phyloP scores from a whole-genome alignment of 2,329 filamentous ascomycete species.

The Aspergillus brunneoviolaceus region DNA sequence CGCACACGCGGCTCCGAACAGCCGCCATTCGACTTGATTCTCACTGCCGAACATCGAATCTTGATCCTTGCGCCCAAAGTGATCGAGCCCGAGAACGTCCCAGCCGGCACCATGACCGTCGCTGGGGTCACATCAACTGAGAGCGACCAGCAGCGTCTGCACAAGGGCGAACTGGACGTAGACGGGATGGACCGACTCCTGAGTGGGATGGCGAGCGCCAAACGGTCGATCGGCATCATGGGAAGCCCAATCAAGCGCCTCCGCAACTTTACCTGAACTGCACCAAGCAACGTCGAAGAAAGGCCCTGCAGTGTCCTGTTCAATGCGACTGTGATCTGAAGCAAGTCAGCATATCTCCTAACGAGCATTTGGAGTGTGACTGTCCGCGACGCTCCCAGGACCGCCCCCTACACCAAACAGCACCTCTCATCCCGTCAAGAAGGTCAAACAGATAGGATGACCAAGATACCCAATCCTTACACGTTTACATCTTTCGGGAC shows the following conservation, averaged over 20 bases:
- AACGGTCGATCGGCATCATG: conserved; percentile 32
- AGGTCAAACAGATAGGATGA: conserved; percentile 12
- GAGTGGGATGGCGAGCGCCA: conserved; percentile 41
- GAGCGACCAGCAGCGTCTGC: conserved; percentile 44
- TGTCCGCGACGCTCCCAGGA: not conserved
- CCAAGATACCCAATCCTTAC: conserved; percentile 30
- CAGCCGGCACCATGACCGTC: conserved; percentile 10
- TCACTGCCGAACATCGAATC: conserved; percentile 43
- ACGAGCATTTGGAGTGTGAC: not conserved
- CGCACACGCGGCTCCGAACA: conserved; percentile 22
- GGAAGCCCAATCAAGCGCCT: conserved; percentile 39
- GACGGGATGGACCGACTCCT: conserved; percentile 50
- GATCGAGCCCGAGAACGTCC: conserved; percentile 25
- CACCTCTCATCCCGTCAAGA: not conserved
- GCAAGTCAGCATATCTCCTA: not conserved
- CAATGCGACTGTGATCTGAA: not conserved
- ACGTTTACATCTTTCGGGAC: conserved; percentile 14
- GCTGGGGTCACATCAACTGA: conserved; percentile 24
- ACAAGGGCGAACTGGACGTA: conserved; percentile 46
- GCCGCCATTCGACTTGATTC: conserved; percentile 39
- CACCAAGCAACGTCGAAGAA: no score
- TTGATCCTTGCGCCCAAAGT: conserved; percentile 38
- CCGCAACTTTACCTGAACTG: conserved; percentile 35
- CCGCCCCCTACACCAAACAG: not conserved
- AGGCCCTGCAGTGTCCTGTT: no score